phyloP scores from a whole-genome alignment of 306 rosid genomes.

The Dryas octopetala region DNA sequence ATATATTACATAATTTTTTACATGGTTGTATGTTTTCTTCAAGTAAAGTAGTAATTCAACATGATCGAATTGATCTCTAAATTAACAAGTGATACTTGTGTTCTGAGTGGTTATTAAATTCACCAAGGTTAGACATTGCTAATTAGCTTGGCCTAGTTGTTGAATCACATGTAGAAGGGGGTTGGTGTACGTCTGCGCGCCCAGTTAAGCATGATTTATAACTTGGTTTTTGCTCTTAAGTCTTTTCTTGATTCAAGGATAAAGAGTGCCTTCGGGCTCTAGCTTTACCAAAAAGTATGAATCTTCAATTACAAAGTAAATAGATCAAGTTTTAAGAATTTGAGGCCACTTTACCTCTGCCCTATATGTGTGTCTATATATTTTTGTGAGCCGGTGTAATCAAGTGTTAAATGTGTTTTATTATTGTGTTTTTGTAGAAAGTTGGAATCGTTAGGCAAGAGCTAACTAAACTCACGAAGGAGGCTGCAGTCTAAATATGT shows the following conservation, averaged over 20 bases:
- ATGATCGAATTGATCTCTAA: too few species aligned
- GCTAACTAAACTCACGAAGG: slow-evolving; percentile 43
- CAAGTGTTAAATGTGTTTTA: not conserved
- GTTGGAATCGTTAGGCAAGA: slow-evolving; percentile 40
- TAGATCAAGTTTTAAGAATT: not conserved
- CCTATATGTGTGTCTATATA: too few species aligned
- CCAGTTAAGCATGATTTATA: too few species aligned
- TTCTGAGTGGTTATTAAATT: too few species aligned
- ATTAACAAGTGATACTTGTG: too few species aligned
- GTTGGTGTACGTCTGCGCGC: not conserved
- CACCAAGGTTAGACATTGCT: not conserved
- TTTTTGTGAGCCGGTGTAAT: not conserved
- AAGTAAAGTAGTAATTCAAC: too few species aligned
- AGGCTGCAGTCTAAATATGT: slow-evolving; percentile 15
- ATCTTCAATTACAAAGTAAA: not conserved
- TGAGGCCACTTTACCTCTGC: not conserved
- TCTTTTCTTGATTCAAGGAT: not conserved
- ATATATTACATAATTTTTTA: too few species aligned
- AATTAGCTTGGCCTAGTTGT: not conserved
- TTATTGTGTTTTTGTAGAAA: slow-evolving; percentile 25
- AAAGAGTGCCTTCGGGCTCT: not conserved
- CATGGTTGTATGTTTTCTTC: too few species aligned
- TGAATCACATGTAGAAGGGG: not conserved
- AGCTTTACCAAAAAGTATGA: not conserved
- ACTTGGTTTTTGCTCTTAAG: not conserved